Evolutionary conservation across 176 grass and related monocot species (phyloP).

Genomic region (Saccharum spontaneum): DNA sequence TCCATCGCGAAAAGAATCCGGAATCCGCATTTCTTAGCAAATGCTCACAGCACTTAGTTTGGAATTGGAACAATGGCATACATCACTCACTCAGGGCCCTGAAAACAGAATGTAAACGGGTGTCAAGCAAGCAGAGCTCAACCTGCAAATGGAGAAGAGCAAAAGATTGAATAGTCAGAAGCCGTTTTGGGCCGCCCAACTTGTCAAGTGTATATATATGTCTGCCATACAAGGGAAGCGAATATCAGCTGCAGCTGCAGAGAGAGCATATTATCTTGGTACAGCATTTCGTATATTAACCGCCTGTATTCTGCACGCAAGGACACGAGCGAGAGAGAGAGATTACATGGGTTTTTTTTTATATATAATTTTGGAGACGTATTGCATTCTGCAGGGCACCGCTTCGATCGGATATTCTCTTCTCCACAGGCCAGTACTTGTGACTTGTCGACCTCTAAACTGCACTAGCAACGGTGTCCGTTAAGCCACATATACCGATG

Average conservation of each 20-base stretch:
- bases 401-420: conserved; percentile 13
- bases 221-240: conserved; percentile 1
- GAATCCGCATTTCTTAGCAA: neutral
- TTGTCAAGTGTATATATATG: conserved; percentile 33
- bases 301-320: conserved; percentile 1
- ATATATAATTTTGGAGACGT: neutral
- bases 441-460: neutral
- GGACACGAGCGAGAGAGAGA: neutral
- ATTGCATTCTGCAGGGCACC: neutral
- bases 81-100: neutral
- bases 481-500: conserved; percentile 29
- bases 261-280: conserved; percentile 21
- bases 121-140: conserved; percentile 6
- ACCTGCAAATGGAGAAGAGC: conserved; percentile 3
- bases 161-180: conserved; percentile 2
- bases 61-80: neutral
- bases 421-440: neutral
- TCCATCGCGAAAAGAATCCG: neutral
- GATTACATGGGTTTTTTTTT: neutral
- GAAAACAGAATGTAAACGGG: conserved; percentile 12
- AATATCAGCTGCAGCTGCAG: conserved; percentile 30
- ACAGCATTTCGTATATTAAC: conserved; percentile 42
- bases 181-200: conserved; percentile 20
- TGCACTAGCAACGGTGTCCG: conserved; percentile 3
- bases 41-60: neutral